Evolutionary conservation across 768 basidiomycete species (phyloP).

Genomic region (Suillus occidentalis): DNA sequence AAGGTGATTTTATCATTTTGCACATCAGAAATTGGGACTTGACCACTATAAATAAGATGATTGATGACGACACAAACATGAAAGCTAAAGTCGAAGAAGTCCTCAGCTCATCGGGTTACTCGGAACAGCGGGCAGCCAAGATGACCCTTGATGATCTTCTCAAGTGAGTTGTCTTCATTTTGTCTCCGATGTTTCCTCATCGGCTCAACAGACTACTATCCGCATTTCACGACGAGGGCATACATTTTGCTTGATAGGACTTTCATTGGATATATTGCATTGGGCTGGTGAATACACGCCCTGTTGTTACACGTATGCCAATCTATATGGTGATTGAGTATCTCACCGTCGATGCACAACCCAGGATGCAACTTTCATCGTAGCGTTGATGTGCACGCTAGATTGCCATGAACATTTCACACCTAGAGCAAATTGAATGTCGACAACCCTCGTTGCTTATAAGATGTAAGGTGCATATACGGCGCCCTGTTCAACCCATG

Average conservation of each 20-base stretch:
- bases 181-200: constrained; percentile 38
- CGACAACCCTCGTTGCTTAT: too few relatives aligned
- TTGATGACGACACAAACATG: constrained; percentile 70
- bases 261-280: background rate
- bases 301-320: too few relatives aligned
- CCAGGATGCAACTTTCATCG: too few relatives aligned
- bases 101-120: too few relatives aligned
- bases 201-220: constrained; percentile 46
- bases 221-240: background rate
- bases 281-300: background rate
- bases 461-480: constrained; percentile 48
- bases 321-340: too few relatives aligned
- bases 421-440: background rate
- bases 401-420: background rate
- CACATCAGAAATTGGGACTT: background rate
- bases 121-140: constrained; percentile 89
- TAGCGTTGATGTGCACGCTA: too few relatives aligned
- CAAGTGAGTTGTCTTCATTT: constrained; percentile 52
- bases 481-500: constrained; percentile 24
- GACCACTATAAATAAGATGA: constrained; percentile 43
- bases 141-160: constrained; percentile 92
- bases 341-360: too few relatives aligned
- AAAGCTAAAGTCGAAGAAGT: too few relatives aligned
- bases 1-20: constrained; percentile 38
- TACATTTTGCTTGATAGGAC: background rate